phyloP scores from a whole-genome alignment of 345 rosid genomes.

The Brassica carinata region DNA sequence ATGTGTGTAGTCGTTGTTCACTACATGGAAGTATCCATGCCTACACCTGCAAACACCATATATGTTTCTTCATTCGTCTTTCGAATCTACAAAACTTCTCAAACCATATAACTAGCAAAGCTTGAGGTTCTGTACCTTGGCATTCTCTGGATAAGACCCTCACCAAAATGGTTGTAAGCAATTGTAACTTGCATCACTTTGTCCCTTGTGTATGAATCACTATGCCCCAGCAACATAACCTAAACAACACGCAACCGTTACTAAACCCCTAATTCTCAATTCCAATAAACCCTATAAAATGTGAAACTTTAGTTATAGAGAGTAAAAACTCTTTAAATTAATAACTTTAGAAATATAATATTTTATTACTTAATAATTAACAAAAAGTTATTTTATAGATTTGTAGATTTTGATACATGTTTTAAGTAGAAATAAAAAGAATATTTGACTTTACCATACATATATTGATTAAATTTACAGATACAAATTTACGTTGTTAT shows the following conservation, averaged over 20 bases:
- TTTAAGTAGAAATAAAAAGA: no score
- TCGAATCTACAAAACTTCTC: background rate
- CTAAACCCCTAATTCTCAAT: slow-evolving; percentile 6
- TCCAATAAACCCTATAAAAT: background rate
- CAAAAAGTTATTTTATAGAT: no score
- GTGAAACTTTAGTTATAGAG: background rate
- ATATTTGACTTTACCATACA: background rate
- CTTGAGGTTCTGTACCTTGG: slow-evolving; percentile 59
- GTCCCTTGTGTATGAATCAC: slow-evolving; percentile 88
- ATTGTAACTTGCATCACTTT: slow-evolving; percentile 96
- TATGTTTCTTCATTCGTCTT: background rate
- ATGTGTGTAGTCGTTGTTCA: slow-evolving; percentile 97
- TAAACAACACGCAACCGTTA: slow-evolving; percentile 21
- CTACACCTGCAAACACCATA: slow-evolving; percentile 65
- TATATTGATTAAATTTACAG: background rate
- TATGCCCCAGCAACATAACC: slow-evolving; percentile 97
- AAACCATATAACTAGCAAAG: background rate
- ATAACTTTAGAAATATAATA: no score
- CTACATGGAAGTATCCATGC: slow-evolving; percentile 98
- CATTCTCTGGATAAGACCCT: slow-evolving; percentile 98
- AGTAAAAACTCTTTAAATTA: background rate
- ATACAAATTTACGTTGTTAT: background rate
- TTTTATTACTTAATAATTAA: background rate
- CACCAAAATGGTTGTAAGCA: slow-evolving; percentile 98
- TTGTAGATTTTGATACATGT: background rate